Percentiles rank a stretch among this genome's conserved stretches.
Conservation (phyloP, 1,139 yeast species). For the Geotrichum restrictum region DNA sequence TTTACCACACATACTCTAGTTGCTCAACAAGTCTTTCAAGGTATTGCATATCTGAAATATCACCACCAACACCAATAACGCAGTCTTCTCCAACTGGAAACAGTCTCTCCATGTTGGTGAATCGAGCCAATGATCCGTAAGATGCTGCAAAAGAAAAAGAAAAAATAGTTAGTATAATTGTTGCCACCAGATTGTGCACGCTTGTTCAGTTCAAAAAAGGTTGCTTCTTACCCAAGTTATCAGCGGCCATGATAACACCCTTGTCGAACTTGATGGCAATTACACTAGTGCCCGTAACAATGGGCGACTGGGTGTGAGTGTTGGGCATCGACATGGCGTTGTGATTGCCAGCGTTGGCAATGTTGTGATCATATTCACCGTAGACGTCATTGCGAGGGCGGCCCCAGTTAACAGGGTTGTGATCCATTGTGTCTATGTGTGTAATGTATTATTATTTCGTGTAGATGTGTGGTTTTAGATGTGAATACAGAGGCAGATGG, state of each 20-base stretch:
- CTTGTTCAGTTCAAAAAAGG: neutral
- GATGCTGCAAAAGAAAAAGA: conserved; percentile 42
- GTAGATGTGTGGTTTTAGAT: neutral
- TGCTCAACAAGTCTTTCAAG: conserved; percentile 72
- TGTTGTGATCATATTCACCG: conserved; percentile 69
- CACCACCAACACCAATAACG: conserved; percentile 92
- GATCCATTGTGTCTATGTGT: conserved; percentile 58
- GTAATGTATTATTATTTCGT: neutral
- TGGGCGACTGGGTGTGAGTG: conserved; percentile 88
- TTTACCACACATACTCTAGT: conserved; percentile 45
- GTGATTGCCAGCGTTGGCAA: conserved; percentile 53
- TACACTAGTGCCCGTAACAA: conserved; percentile 94
- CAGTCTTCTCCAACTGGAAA: conserved; percentile 78
- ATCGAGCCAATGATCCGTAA: conserved; percentile 88
- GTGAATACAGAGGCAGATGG: neutral
- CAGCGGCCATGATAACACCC: conserved; percentile 94
- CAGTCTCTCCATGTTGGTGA: conserved; percentile 79
- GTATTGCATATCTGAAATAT: conserved; percentile 88
- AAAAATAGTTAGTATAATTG: neutral
- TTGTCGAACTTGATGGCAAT: conserved; percentile 83
- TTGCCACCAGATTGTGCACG: conserved; percentile 9
- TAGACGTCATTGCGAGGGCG: conserved; percentile 80
- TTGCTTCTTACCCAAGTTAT: conserved; percentile 59
- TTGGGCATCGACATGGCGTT: conserved; percentile 50
- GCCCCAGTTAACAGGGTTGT: conserved; percentile 94